These are phyloP conservation scores for Austropuccinia psidii DNA, from an alignment of 1,284 basidiomycete species.

Conservation along the genomic window DNA sequence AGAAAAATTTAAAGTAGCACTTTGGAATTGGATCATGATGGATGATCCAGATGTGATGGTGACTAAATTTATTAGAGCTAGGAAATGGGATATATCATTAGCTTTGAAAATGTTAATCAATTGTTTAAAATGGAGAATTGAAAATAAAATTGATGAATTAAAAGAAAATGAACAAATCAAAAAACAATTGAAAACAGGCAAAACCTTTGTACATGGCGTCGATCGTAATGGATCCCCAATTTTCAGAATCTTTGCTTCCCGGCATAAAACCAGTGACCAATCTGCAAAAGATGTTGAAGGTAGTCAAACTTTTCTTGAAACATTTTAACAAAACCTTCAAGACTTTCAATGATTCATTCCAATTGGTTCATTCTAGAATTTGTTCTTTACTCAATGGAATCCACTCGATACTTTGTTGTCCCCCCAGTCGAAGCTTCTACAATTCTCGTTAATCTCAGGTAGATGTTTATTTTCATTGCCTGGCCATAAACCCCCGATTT, in stretches of 20 bases:
- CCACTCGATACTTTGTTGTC: neutral
- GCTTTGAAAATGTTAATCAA: conserved; percentile 23
- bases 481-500: neutral
- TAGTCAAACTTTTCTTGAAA: neutral
- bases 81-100: neutral
- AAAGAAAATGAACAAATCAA: neutral
- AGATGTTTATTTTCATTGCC: neutral
- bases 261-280: conserved; percentile 22
- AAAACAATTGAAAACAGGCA: conserved; percentile 19
- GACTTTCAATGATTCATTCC: too few species aligned
- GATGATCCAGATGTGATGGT: conserved; percentile 30
- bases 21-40: conserved; percentile 32
- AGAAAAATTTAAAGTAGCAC: neutral
- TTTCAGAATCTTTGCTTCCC: conserved; percentile 1
- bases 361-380: too few species aligned
- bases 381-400: conserved; percentile 28
- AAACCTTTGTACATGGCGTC: conserved; percentile 26
- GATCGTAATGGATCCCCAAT: conserved; percentile 15
- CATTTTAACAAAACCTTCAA: neutral
- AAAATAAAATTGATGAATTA: neutral
- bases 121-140: conserved; percentile 18
- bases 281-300: conserved; percentile 11
- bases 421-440: conserved; percentile 7
- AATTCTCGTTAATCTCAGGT: conserved; percentile 18
- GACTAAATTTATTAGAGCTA: conserved; percentile 25